phyloP scores from a whole-genome alignment of 768 basidiomycete species.

The Lactarius trivialis region DNA sequence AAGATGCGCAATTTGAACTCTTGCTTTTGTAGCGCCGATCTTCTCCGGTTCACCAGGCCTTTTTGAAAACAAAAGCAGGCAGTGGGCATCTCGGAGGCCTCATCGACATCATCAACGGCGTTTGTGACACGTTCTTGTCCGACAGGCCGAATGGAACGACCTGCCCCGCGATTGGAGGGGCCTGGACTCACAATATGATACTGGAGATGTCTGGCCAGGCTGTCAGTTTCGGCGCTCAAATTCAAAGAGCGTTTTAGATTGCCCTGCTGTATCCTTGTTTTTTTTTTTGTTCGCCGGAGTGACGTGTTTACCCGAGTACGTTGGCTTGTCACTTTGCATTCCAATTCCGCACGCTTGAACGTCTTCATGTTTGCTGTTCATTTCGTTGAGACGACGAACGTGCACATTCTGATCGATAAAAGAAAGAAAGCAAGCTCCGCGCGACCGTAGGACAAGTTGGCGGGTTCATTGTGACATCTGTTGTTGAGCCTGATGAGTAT shows the following conservation, averaged over 20 bases:
- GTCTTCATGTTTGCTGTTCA: neutral
- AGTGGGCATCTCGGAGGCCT: neutral
- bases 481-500: neutral
- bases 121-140: neutral
- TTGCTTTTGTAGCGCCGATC: neutral
- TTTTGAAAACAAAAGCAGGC: neutral
- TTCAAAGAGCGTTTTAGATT: neutral
- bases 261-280: neutral
- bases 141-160: neutral
- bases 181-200: neutral
- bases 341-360: neutral
- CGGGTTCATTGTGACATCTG: neutral
- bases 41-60: neutral
- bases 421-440: neutral
- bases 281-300: neutral
- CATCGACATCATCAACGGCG: neutral
- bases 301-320: neutral
- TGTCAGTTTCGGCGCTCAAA: neutral
- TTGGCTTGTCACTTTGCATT: neutral
- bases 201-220: neutral
- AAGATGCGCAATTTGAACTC: neutral
- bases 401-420: neutral
- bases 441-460: neutral
- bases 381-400: neutral
- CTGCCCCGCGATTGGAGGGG: neutral